Evolutionary conservation across 768 basidiomycete genomes (phyloP).

Genomic region (Leccinum barrowsii): DNA sequence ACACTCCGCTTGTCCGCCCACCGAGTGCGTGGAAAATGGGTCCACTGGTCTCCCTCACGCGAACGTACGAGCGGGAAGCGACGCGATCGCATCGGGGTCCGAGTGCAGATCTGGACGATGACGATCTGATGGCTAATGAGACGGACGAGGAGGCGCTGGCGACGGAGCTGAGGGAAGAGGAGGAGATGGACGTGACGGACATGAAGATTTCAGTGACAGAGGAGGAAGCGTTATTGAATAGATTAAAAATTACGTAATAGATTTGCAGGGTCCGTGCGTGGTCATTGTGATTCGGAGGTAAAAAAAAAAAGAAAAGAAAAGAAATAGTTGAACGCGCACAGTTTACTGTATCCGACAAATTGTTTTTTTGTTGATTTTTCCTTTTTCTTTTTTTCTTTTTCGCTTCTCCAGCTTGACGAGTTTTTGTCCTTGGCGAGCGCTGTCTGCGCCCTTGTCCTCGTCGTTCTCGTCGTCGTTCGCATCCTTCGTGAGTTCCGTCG

Average conservation of each 20-base stretch:
- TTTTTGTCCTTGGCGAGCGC: conserved; percentile 20
- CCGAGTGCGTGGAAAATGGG: conserved; percentile 20
- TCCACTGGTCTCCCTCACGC: conserved; percentile 14
- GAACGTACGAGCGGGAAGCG: conserved; percentile 25
- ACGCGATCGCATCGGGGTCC: conserved; percentile 13
- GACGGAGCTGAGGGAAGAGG: conserved; percentile 43
- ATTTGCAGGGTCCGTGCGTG: conserved; percentile 30
- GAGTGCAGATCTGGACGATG: conserved; percentile 18
- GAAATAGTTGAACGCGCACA: not conserved
- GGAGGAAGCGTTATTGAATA: conserved; percentile 34
- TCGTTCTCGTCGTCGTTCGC: conserved; percentile 19
- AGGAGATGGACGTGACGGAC: conserved; percentile 38
- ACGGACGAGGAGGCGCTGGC: conserved; percentile 37
- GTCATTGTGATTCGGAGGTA: conserved; percentile 17
- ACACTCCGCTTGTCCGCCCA: conserved; percentile 35
- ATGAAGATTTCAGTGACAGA: conserved; percentile 26
- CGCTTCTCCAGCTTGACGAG: conserved; percentile 21
- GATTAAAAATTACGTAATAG: conserved; percentile 10
- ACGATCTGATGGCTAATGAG: conserved; percentile 29
- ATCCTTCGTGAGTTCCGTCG: not conserved
- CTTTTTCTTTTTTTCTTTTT: conserved; percentile 22
- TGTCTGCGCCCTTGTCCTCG: conserved; percentile 4
- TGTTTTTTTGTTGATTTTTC: conserved; percentile 13
- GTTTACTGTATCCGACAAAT: conserved; percentile 13
- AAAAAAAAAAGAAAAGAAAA: conserved; percentile 1